Evolutionary conservation across 768 basidiomycete genomes (phyloP).

Genomic region (Russula earlei): DNA sequence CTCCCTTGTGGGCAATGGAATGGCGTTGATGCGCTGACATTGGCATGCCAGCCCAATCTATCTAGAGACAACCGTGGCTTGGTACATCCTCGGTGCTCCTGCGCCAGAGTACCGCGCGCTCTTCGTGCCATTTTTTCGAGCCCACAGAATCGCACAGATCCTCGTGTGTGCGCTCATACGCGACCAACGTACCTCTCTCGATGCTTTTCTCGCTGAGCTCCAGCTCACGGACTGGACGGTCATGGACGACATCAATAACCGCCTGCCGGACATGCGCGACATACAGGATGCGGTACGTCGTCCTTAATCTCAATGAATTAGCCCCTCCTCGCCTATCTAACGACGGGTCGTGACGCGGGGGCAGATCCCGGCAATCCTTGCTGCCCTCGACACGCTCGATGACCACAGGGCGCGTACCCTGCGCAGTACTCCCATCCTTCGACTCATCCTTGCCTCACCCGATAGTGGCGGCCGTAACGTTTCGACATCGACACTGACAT

Average conservation of each 20-base stretch:
- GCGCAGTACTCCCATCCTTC: slow-evolving; percentile 6
- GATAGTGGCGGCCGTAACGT: background rate
- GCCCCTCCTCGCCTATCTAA: background rate
- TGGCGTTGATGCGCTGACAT: background rate
- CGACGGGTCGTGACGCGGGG: background rate
- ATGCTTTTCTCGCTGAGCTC: background rate
- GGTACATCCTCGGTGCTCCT: slow-evolving; percentile 3
- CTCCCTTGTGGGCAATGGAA: background rate
- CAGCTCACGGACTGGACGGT: background rate
- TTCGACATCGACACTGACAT: background rate
- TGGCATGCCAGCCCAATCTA: slow-evolving; percentile 44
- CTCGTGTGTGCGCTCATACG: slow-evolving; percentile 8
- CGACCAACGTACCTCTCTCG: background rate
- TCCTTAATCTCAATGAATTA: background rate
- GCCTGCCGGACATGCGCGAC: background rate
- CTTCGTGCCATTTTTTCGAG: slow-evolving; percentile 8
- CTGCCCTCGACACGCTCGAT: slow-evolving; percentile 10
- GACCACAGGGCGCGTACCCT: background rate
- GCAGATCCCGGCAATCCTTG: slow-evolving; percentile 5
- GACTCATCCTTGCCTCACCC: background rate
- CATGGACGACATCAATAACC: background rate
- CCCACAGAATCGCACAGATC: slow-evolving; percentile 7
- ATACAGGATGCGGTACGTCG: slow-evolving; percentile 9
- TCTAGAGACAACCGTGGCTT: slow-evolving; percentile 32
- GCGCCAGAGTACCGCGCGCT: background rate